phyloP scores from a whole-genome alignment of 1,284 basidiomycete species.

The Entoloma clypeatum region DNA sequence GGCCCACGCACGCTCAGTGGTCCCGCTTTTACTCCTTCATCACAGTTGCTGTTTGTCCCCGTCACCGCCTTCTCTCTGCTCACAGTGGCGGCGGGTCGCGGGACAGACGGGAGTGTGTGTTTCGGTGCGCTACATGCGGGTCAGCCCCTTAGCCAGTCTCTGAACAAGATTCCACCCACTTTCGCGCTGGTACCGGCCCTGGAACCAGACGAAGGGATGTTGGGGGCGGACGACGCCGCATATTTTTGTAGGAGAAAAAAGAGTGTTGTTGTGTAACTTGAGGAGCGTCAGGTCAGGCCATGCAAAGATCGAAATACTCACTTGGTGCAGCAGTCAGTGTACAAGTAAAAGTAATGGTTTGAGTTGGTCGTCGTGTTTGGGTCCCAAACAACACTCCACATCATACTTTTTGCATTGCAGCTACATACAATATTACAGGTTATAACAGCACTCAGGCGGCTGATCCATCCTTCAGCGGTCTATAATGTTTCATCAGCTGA shows the following conservation, averaged over 20 bases:
- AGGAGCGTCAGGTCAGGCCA: no score
- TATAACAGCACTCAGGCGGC: constrained; percentile 29
- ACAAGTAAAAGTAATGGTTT: no score
- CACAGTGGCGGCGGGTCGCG: constrained; percentile 46
- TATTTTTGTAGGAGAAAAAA: constrained; percentile 15
- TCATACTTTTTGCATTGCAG: constrained; percentile 4
- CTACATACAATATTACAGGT: constrained; percentile 12
- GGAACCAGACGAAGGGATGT: constrained; percentile 50
- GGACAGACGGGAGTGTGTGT: constrained; percentile 54
- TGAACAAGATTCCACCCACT: constrained; percentile 24
- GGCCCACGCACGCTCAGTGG: constrained; percentile 40
- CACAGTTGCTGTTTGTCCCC: no score
- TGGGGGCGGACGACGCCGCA: constrained; percentile 61
- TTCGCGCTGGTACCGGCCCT: constrained; percentile 54
- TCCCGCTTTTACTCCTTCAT: no score
- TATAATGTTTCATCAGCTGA: constrained; percentile 73
- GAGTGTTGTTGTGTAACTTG: constrained; percentile 14
- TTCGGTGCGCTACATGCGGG: constrained; percentile 44
- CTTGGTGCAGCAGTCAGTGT: no score
- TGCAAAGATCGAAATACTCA: no score
- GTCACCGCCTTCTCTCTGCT: no score
- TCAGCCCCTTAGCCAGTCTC: constrained; percentile 8
- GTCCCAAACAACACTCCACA: neutral
- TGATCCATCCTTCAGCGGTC: constrained; percentile 48
- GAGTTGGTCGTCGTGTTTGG: neutral